Percentiles rank a stretch among this genome's conserved stretches.
Evolutionary conservation across 1,139 yeast genomes (phyloP).

Genomic region (Scheffersomyces titani): DNA sequence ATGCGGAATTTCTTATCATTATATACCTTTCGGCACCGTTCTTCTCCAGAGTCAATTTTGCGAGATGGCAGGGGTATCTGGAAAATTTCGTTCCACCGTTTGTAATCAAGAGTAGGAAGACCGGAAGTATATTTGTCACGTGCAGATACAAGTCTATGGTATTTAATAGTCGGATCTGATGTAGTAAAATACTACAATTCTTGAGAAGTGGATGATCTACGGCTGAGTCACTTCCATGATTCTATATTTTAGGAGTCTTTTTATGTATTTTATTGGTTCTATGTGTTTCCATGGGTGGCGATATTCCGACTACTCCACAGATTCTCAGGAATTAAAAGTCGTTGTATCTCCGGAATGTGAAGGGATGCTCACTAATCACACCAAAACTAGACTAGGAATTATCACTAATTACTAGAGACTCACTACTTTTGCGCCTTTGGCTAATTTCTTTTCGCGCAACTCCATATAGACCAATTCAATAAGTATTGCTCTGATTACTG

Average conservation of each 20-base stretch:
- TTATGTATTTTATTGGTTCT: neutral
- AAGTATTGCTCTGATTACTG: neutral
- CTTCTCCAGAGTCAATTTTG: neutral
- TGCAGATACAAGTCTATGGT: too few species aligned
- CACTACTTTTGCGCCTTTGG: neutral
- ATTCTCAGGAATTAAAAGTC: neutral
- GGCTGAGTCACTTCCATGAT: neutral
- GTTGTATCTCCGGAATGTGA: too few species aligned
- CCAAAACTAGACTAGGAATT: neutral
- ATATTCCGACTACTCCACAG: neutral
- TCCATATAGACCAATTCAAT: neutral
- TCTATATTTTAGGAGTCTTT: neutral
- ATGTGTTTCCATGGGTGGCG: neutral
- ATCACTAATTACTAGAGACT: neutral
- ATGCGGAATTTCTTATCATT: neutral
- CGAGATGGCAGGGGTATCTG: neutral
- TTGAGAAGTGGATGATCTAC: neutral
- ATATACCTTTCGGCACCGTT: neutral
- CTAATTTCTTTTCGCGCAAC: neutral
- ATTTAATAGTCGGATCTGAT: too few species aligned
- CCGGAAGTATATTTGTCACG: neutral
- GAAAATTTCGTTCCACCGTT: neutral
- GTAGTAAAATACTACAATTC: too few species aligned
- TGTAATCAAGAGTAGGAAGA: neutral
- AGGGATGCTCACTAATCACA: neutral